A percentile compares a stretch with the other conserved stretches of the same genome.
Evolutionary conservation across 2,329 filamentous ascomycete genomes (phyloP).

Genomic region (Graphilbum fragrans): DNA sequence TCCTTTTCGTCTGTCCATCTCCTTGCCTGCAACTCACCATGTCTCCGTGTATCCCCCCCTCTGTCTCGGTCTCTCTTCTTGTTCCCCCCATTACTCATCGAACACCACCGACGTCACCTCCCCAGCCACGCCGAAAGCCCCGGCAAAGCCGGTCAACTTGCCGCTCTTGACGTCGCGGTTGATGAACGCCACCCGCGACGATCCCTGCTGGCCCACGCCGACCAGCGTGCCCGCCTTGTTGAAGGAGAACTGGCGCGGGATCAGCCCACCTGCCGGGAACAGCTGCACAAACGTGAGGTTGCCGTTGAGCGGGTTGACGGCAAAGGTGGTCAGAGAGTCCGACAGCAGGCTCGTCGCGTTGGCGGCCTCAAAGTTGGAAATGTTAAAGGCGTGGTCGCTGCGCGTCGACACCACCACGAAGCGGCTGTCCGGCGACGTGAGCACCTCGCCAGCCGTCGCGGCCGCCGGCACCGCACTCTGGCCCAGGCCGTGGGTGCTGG

Average conservation of each 20-base stretch:
- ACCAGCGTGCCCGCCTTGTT: conserved; percentile 52
- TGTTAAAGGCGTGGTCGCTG: conserved; percentile 41
- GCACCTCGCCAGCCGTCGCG: conserved; percentile 41
- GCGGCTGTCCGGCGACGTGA: conserved; percentile 45
- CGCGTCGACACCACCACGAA: conserved; percentile 60
- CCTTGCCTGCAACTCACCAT: too few species aligned
- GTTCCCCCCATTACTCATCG: conserved; percentile 22
- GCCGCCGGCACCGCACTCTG: conserved; percentile 25
- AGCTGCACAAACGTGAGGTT: conserved; percentile 42
- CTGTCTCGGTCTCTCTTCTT: too few species aligned
- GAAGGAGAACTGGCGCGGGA: conserved; percentile 55
- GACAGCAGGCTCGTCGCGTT: conserved; percentile 36
- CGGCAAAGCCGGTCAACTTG: conserved; percentile 34
- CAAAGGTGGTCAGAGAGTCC: conserved; percentile 53
- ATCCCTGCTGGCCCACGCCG: conserved; percentile 53
- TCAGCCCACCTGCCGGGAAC: conserved; percentile 49
- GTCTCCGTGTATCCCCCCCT: too few species aligned
- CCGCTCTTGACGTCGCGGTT: conserved; percentile 48
- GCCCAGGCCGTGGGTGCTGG: conserved; percentile 33
- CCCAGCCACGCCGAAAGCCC: conserved; percentile 27
- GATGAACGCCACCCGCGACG: conserved; percentile 48
- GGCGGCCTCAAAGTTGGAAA: conserved; percentile 31
- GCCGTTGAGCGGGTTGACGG: conserved; percentile 41
- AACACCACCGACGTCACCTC: conserved; percentile 35
- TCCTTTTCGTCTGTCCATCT: too few species aligned